These are phyloP conservation scores for Stenocarpella maydis DNA, from an alignment of 2,329 filamentous ascomycete species.

Conservation along the genomic window DNA sequence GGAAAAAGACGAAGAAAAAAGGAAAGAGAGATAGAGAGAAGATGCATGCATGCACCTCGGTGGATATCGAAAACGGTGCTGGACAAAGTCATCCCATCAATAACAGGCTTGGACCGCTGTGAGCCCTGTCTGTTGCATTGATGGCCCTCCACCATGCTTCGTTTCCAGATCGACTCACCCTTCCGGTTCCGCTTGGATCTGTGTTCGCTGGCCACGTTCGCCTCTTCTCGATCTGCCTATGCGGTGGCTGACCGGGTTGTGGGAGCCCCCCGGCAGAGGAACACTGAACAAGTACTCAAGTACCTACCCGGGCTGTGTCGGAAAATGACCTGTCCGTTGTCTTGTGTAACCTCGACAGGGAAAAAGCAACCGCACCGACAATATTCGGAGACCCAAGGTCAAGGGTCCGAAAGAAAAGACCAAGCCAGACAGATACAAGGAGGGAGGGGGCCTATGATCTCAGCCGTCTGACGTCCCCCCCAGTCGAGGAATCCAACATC, in stretches of 20 bases:
- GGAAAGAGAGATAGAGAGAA: too few relatives aligned
- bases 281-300: slow-evolving; percentile 11
- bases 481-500: background rate
- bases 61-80: slow-evolving; percentile 18
- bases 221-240: background rate
- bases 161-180: slow-evolving; percentile 3
- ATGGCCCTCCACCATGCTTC: background rate
- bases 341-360: slow-evolving; percentile 26
- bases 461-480: slow-evolving; percentile 15
- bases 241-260: slow-evolving; percentile 5
- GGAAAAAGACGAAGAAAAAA: too few relatives aligned
- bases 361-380: slow-evolving; percentile 28
- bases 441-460: background rate
- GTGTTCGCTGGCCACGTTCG: background rate
- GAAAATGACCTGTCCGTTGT: slow-evolving; percentile 29
- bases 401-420: slow-evolving; percentile 26
- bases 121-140: background rate
- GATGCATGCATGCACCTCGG: background rate
- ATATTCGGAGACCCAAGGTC: slow-evolving; percentile 30
- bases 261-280: too few relatives aligned
- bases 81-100: slow-evolving; percentile 11
- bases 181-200: background rate
- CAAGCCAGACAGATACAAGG: slow-evolving; percentile 21
- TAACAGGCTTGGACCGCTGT: background rate
- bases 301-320: slow-evolving; percentile 30